These are phyloP conservation scores for Crassisporium funariophilum DNA, from an alignment of 768 basidiomycete species.

Conservation along the genomic window DNA sequence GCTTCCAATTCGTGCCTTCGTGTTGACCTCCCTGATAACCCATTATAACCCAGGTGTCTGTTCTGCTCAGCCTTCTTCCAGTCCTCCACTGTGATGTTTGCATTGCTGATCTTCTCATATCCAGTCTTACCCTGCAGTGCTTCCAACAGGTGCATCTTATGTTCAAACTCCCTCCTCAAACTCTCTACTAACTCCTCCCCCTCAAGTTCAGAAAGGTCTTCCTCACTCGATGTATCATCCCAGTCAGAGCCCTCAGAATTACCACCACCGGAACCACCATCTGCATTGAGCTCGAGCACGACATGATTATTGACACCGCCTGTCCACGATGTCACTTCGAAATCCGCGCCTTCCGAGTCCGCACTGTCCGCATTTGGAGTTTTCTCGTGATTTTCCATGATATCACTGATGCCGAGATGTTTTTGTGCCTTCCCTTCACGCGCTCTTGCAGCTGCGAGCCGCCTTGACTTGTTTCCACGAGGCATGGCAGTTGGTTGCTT, in stretches of 20 bases:
- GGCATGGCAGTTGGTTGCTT: neutral
- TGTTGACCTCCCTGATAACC: conserved; percentile 3
- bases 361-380: too few relatives aligned
- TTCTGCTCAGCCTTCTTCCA: conserved; percentile 20
- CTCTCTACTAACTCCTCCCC: neutral
- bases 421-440: neutral
- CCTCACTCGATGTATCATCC: neutral
- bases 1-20: conserved; percentile 9
- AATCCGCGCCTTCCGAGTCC: neutral
- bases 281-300: too few relatives aligned
- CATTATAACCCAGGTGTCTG: conserved; percentile 14
- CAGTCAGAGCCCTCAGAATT: neutral
- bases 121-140: neutral
- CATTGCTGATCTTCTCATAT: neutral
- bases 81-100: neutral
- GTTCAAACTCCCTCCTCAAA: neutral
- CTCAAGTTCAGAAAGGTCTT: neutral
- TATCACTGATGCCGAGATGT: neutral
- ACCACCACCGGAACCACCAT: neutral
- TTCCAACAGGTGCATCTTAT: neutral
- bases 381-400: neutral
- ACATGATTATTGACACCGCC: neutral
- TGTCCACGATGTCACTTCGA: neutral
- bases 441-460: neutral
- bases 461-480: neutral